A percentile compares a stretch with the other conserved stretches of the same genome.
phyloP scores from a whole-genome alignment of 306 rosid genomes.

The Geum urbanum region DNA sequence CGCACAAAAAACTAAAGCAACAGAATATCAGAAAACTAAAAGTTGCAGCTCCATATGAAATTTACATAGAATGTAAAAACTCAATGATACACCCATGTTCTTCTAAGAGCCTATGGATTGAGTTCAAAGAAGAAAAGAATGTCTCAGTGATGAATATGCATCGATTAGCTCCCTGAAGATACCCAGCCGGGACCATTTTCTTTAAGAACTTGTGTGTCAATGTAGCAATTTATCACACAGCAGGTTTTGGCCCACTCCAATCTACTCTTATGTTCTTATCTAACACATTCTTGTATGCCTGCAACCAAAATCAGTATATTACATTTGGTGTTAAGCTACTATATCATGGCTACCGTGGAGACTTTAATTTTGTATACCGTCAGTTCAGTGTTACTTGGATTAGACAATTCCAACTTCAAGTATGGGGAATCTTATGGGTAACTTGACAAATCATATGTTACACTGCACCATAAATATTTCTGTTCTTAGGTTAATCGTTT shows the following conservation, averaged over 20 bases:
- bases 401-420: not conserved
- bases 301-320: constrained; percentile 26
- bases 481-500: not conserved
- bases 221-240: constrained; percentile 40
- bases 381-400: not conserved
- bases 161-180: constrained; percentile 51
- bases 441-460: constrained; percentile 14
- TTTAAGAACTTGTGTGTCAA: constrained; percentile 29
- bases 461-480: constrained; percentile 23
- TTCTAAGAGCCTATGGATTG: constrained; percentile 30
- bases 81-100: constrained; percentile 30
- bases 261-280: constrained; percentile 76
- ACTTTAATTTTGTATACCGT: constrained; percentile 17
- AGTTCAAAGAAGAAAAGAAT: constrained; percentile 32
- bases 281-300: constrained; percentile 80
- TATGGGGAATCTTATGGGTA: not conserved
- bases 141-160: constrained; percentile 41
- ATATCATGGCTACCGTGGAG: constrained; percentile 7
- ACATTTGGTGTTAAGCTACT: not conserved
- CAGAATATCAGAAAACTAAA: constrained; percentile 2
- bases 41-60: constrained; percentile 1
- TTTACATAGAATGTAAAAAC: constrained; percentile 1
- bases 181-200: constrained; percentile 42
- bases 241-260: constrained; percentile 47
- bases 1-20: not conserved